Percentiles rank a stretch among this genome's conserved stretches.
phyloP scores from a whole-genome alignment of 345 rosid species.

The Hibiscus mutabilis region DNA sequence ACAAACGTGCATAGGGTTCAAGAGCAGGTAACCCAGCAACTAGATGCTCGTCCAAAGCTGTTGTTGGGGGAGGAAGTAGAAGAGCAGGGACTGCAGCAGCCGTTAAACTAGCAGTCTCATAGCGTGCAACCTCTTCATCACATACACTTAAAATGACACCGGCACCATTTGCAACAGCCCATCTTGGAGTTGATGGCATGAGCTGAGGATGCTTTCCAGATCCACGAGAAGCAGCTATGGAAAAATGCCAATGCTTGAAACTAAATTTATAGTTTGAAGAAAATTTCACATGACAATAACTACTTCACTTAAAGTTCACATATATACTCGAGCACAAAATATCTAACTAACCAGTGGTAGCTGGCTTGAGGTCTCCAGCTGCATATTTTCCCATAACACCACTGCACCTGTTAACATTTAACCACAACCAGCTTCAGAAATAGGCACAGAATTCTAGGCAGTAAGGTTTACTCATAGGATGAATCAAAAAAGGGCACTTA shows the following conservation, averaged over 20 bases:
- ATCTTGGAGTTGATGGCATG: constrained; percentile 88
- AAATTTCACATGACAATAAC: background rate
- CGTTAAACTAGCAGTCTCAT: constrained; percentile 88
- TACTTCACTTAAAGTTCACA: no score
- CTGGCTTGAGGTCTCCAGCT: constrained; percentile 97
- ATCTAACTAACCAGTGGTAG: constrained; percentile 53
- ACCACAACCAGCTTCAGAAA: constrained; percentile 5
- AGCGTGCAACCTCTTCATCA: constrained; percentile 95
- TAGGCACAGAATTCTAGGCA: background rate
- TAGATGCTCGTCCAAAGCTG: constrained; percentile 89
- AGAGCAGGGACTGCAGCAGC: constrained; percentile 98
- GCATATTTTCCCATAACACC: constrained; percentile 98
- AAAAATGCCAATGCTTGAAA: background rate
- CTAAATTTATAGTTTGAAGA: background rate
- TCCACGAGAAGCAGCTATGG: constrained; percentile 62
- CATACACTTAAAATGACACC: constrained; percentile 97
- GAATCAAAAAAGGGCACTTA: background rate
- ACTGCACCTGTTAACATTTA: constrained; percentile 65
- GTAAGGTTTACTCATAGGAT: background rate
- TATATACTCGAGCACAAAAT: background rate
- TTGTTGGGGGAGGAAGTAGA: constrained; percentile 94
- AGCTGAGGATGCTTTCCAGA: constrained; percentile 99
- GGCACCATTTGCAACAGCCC: constrained; percentile 99
- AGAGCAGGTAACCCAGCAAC: constrained; percentile 99
- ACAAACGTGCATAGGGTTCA: constrained; percentile 92